Evolutionary conservation across 805 yeast genomes (phyloP), one percentile per base, ranked within the genome.

Genomic region (Priceomyces melissophilus): DNA sequence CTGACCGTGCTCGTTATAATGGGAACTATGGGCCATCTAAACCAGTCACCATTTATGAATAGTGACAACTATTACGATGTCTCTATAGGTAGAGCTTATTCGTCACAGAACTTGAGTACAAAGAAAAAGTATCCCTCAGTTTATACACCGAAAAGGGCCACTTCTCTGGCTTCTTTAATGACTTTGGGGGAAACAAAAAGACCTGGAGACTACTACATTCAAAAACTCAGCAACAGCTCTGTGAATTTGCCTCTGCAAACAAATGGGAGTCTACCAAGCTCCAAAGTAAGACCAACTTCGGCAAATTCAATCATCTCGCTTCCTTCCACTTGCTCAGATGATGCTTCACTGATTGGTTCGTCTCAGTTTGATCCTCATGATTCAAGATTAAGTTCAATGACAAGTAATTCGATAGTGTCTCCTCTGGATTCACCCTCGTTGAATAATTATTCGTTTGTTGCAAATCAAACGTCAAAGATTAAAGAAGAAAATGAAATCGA

Each of bases 151-250:
- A 55, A 57, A 30, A 52, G 65, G 29, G 63, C 58, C 10, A 60
- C 58, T 30, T 63, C 64, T 40, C 28, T 50, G 40, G 42, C 57
- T n/a, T 54, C 61, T 5, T 47, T 61, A 12, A 32, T 50, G 26
- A 49, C 50, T 4, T 43, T 51, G 14, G 47, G 39, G 30, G 49
- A 46, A 15, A 31, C 52, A n/a, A 66, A 64, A 44, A 48, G 75
- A 20, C 75, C 75, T 3, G 65, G 72, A 25, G 73, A 69, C 41
- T 67, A 65, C 50, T 69, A 57, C 42, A 55, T 66, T 30, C 59
- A 57, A 41, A 63, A 61, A 41, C 42, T 67, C 33, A 54, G 55
- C 34, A 52, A 47, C 38, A 55, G 57, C 39, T 39, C 56, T 6
- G 15, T 50, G 4, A 52, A 50, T 41, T 44, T 58, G 41, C 39